Conservation (phyloP, 1,284 basidiomycete species). For the Tranzscheliella williamsii region DNA sequence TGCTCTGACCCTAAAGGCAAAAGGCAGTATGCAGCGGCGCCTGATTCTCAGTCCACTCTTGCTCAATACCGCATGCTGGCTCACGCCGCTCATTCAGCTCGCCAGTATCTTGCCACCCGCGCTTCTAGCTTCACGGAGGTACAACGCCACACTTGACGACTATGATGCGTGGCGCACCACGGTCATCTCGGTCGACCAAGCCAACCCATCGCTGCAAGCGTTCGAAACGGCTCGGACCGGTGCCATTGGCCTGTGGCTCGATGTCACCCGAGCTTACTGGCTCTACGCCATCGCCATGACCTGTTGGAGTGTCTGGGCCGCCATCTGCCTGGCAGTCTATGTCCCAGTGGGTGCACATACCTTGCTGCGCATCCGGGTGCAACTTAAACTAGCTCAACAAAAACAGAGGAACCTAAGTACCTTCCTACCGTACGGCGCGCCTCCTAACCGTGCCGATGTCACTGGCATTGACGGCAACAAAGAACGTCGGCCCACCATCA, state of each 20-base stretch:
- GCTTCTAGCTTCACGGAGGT: neutral
- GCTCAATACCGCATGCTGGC: slow-evolving; percentile 21
- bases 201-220: neutral
- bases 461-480: neutral
- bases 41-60: slow-evolving; percentile 12
- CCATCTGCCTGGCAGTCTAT: slow-evolving; percentile 2
- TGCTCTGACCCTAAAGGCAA: slow-evolving; percentile 11
- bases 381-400: slow-evolving; percentile 1
- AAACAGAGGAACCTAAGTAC: neutral
- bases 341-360: slow-evolving; percentile 18
- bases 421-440: neutral
- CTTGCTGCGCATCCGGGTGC: slow-evolving; percentile 5
- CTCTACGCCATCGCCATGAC: slow-evolving; percentile 6
- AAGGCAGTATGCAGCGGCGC: slow-evolving; percentile 5
- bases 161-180: slow-evolving; percentile 4
- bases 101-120: slow-evolving; percentile 3
- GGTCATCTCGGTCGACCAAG: neutral
- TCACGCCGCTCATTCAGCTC: slow-evolving; percentile 3
- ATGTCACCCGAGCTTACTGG: slow-evolving; percentile 14
- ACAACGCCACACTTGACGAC: neutral
- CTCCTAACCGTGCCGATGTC: neutral
- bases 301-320: slow-evolving; percentile 10
- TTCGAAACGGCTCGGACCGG: neutral
- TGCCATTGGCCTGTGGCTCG: slow-evolving; percentile 8
- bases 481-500: neutral